Conservation (phyloP, 495 filamentous ascomycete species). For the Platismatia glauca region DNA sequence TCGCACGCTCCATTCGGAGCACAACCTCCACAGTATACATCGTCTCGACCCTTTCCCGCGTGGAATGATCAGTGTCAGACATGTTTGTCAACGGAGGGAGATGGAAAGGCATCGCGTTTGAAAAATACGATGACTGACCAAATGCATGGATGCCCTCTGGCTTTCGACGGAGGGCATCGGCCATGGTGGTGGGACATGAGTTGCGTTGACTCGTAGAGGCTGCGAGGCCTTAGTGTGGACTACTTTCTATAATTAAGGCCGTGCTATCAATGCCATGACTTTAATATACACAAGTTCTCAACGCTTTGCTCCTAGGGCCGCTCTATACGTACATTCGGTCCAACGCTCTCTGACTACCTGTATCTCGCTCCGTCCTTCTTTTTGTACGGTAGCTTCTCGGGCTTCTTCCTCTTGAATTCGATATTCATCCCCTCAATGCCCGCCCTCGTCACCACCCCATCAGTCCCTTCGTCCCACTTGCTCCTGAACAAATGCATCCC, state of each 20-base stretch:
- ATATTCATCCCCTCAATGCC: constrained; percentile 66
- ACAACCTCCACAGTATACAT: constrained; percentile 44
- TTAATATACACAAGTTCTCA: neutral
- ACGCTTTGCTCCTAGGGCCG: neutral
- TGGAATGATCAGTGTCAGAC: constrained; percentile 34
- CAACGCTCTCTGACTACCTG: constrained; percentile 9
- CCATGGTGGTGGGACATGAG: constrained; percentile 22
- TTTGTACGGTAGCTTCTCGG: constrained; percentile 49
- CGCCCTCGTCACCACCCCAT: constrained; percentile 73
- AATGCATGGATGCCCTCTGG: constrained; percentile 23
- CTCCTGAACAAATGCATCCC: constrained; percentile 82
- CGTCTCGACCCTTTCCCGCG: constrained; percentile 29
- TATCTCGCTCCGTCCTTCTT: constrained; percentile 30
- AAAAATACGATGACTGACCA: constrained; percentile 24
- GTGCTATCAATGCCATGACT: neutral
- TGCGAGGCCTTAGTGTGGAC: neutral
- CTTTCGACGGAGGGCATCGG: constrained; percentile 15
- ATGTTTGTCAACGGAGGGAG: constrained; percentile 47
- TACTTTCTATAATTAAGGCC: neutral
- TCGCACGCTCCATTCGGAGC: neutral
- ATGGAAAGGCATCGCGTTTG: constrained; percentile 27
- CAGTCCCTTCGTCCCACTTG: constrained; percentile 80
- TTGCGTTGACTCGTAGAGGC: neutral
- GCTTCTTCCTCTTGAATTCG: constrained; percentile 70
- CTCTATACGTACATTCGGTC: neutral